Conservation (phyloP, 164 flowering plant species). For the Euptelea pleiosperma region DNA sequence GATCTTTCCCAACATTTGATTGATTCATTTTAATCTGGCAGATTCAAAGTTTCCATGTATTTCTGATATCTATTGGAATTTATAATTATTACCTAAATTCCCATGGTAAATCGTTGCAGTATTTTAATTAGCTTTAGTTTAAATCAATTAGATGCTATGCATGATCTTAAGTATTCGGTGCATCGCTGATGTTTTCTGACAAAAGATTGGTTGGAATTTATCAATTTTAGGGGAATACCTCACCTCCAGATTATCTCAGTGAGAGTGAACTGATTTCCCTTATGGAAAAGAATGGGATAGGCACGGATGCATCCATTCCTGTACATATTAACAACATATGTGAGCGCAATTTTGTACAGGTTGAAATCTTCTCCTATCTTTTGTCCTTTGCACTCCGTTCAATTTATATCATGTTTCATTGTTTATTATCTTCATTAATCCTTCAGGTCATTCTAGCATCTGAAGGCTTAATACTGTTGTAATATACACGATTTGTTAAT, state of each 20-base stretch:
- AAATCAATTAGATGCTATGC: no score
- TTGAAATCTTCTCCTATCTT: slow-evolving; percentile 15
- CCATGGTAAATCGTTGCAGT: no score
- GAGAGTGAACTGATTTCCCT: slow-evolving; percentile 96
- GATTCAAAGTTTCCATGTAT: no score
- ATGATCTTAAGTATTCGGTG: not conserved
- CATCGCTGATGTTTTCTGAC: slow-evolving; percentile 1
- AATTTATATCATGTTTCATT: not conserved
- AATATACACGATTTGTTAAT: not conserved
- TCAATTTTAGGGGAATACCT: slow-evolving; percentile 60
- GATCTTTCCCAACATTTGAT: not conserved
- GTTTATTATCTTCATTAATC: not conserved
- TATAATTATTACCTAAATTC: no score
- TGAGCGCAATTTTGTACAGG: slow-evolving; percentile 97
- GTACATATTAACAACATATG: slow-evolving; percentile 95
- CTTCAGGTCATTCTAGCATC: slow-evolving; percentile 2
- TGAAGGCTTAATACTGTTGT: not conserved
- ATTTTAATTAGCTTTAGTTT: no score
- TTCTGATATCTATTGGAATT: no score
- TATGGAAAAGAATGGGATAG: slow-evolving; percentile 96
- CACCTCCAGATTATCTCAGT: slow-evolving; percentile 87
- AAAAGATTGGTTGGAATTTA: slow-evolving; percentile 5
- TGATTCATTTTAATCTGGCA: no score
- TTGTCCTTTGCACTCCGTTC: not conserved
- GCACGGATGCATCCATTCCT: slow-evolving; percentile 97